A percentile compares a stretch with the other conserved stretches of the same genome.
Evolutionary conservation across 192 early-diverging fungal species (phyloP).

Genomic region (Chytriomyces confervae): DNA sequence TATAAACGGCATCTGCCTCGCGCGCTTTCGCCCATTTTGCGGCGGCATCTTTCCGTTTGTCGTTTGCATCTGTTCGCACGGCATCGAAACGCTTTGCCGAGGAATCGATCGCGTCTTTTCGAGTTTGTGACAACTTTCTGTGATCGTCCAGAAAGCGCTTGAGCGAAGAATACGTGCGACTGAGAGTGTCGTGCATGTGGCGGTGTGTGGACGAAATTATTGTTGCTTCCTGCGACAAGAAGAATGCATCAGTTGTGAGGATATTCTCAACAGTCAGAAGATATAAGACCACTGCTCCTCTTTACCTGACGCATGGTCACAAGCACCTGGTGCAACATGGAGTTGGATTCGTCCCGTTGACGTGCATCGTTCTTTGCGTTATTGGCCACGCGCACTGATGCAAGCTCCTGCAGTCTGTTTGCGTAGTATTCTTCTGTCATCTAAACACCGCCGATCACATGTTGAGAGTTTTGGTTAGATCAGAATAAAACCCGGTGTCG

Average conservation of each 20-base stretch:
- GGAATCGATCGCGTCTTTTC: conserved; percentile 45
- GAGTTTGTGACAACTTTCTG: conserved; percentile 24
- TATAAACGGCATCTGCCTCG: conserved; percentile 31
- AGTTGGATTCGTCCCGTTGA: conserved; percentile 35
- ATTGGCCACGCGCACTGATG: not conserved
- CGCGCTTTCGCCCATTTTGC: conserved; percentile 33
- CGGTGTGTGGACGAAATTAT: conserved; percentile 41
- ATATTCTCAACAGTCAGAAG: conserved; percentile 2
- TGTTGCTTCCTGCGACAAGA: conserved; percentile 34
- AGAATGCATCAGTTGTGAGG: not conserved
- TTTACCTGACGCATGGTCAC: conserved; percentile 29
- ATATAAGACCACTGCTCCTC: not conserved
- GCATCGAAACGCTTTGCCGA: conserved; percentile 21
- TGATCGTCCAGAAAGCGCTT: conserved; percentile 40
- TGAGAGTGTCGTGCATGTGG: conserved; percentile 34
- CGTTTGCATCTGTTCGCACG: conserved; percentile 34
- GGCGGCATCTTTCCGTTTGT: conserved; percentile 22
- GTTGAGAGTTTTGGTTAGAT: not conserved
- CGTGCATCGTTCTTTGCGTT: conserved; percentile 4
- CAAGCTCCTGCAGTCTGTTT: conserved; percentile 41
- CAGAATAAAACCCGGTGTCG: not conserved
- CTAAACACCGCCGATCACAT: conserved; percentile 6
- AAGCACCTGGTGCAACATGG: conserved; percentile 39
- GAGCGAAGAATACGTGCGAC: conserved; percentile 18
- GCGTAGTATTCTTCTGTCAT: conserved; percentile 50